A percentile compares a stretch with the other conserved stretches of the same genome.
These are phyloP conservation scores for Cytauxzoon felis DNA, from an alignment of 169 alveolate genomes.

Conservation along the genomic window DNA sequence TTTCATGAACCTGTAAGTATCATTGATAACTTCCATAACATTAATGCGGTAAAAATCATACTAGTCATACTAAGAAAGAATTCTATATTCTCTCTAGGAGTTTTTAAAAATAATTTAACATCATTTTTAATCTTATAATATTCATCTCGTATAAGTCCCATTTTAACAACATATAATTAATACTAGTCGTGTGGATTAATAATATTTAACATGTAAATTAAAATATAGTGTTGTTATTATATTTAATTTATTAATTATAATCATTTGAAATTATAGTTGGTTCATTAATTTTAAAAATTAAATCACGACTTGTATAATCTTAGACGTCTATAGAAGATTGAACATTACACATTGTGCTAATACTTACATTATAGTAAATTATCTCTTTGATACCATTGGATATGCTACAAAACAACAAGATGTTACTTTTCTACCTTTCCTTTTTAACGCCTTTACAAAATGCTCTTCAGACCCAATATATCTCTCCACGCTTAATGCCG, in stretches of 20 bases:
- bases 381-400: slow-evolving; percentile 25
- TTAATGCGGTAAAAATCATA: slow-evolving; percentile 54
- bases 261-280: background rate
- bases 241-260: background rate
- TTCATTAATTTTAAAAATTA: no score
- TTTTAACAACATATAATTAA: background rate
- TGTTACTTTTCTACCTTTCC: slow-evolving; percentile 11
- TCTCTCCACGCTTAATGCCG: slow-evolving; percentile 24
- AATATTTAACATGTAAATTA: background rate
- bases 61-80: slow-evolving; percentile 28
- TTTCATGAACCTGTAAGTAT: slow-evolving; percentile 32
- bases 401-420: slow-evolving; percentile 53
- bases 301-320: no score
- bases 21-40: slow-evolving; percentile 54
- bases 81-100: slow-evolving; percentile 51
- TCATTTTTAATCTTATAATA: slow-evolving; percentile 9
- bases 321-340: no score
- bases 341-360: background rate
- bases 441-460: slow-evolving; percentile 18
- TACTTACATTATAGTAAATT: slow-evolving; percentile 1
- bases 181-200: background rate
- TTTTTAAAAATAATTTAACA: slow-evolving; percentile 25
- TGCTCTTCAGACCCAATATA: slow-evolving; percentile 27
- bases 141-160: slow-evolving; percentile 49
- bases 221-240: background rate